These are phyloP conservation scores for Saprolegnia parasitica DNA, from an alignment of 352 stramenopile genomes.

Conservation along the genomic window DNA sequence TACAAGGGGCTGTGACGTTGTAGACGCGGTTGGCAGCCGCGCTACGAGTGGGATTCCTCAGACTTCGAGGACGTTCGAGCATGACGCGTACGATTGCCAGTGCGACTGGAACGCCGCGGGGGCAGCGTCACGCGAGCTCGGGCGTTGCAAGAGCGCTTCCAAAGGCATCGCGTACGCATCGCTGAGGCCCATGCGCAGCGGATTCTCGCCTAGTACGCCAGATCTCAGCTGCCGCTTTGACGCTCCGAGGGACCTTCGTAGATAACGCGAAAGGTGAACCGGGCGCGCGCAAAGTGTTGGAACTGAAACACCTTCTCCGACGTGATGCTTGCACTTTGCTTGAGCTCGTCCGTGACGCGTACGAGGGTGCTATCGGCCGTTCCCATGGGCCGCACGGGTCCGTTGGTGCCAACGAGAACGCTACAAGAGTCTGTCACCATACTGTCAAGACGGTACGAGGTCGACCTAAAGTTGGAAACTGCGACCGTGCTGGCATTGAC, in stretches of 20 bases:
- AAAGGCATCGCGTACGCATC: constrained; percentile 51
- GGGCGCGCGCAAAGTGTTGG: constrained; percentile 47
- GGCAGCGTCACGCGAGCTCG: constrained; percentile 35
- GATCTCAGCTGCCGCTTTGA: constrained; percentile 26
- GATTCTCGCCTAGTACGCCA: constrained; percentile 28
- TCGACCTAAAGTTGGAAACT: constrained; percentile 52
- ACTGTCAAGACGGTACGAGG: too few relatives aligned
- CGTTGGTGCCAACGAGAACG: constrained; percentile 46
- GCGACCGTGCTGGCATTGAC: constrained; percentile 65
- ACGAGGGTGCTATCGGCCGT: constrained; percentile 54
- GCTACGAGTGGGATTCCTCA: neutral
- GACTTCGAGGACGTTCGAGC: neutral
- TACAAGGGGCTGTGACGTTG: neutral
- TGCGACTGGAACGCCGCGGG: constrained; percentile 44
- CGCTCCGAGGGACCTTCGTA: constrained; percentile 36
- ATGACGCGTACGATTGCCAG: constrained; percentile 48
- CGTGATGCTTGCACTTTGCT: constrained; percentile 56
- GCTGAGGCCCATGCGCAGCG: constrained; percentile 34
- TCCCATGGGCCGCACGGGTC: constrained; percentile 50
- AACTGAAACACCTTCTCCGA: constrained; percentile 61
- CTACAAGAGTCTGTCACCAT: neutral
- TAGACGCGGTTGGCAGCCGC: constrained; percentile 22
- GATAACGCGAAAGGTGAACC: constrained; percentile 58
- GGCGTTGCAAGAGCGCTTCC: constrained; percentile 41
- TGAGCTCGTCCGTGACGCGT: constrained; percentile 41